These are phyloP conservation scores for Halteria grandinella DNA, from an alignment of 73 alveolate genomes.

Conservation along the genomic window DNA sequence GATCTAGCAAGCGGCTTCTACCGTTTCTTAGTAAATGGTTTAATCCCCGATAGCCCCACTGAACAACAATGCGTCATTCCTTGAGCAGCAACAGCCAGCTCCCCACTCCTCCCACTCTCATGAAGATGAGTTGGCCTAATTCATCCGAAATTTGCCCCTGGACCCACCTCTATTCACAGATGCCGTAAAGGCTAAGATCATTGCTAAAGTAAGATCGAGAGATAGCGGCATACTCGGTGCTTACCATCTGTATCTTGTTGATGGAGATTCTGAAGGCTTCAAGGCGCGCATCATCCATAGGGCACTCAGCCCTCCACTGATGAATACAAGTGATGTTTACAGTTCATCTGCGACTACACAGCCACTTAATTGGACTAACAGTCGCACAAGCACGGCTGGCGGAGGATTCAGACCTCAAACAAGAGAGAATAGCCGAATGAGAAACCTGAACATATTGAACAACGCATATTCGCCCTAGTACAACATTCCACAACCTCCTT, in stretches of 20 bases:
- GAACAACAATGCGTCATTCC: background rate
- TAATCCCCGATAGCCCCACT: background rate
- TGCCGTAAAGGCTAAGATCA: background rate
- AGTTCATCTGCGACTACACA: constrained; percentile 27
- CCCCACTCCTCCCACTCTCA: background rate
- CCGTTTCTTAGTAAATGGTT: background rate
- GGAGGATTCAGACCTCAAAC: constrained; percentile 17
- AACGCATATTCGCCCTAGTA: too few relatives aligned
- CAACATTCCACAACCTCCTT: too few relatives aligned
- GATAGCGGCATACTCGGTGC: constrained; percentile 54
- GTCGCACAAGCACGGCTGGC: constrained; percentile 27
- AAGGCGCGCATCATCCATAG: constrained; percentile 36
- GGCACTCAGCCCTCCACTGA: constrained; percentile 23
- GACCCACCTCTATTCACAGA: background rate
- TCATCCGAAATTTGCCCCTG: background rate
- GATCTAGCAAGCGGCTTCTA: background rate
- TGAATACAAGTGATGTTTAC: too few relatives aligned
- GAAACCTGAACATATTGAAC: too few relatives aligned
- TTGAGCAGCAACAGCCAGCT: background rate
- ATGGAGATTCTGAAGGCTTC: constrained; percentile 35
- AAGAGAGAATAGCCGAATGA: constrained; percentile 41
- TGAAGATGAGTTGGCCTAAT: background rate
- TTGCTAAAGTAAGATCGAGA: background rate
- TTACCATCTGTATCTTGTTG: constrained; percentile 23
- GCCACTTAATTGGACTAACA: constrained; percentile 6